Conservation (phyloP, 192 early-diverging fungal genomes). For the Geranomyces variabilis region DNA sequence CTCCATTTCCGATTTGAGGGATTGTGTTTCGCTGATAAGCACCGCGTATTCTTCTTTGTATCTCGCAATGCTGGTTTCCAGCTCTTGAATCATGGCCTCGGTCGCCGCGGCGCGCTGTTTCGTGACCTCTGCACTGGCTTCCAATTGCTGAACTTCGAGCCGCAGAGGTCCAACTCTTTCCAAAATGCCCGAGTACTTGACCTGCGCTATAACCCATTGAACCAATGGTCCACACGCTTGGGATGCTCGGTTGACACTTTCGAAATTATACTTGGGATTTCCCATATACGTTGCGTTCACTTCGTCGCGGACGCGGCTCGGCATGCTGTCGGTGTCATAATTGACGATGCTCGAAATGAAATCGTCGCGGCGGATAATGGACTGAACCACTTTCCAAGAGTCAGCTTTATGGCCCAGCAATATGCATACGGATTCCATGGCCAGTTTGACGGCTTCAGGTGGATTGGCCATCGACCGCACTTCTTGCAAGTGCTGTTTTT, state of each 20-base stretch:
- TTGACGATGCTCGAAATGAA: slow-evolving; percentile 97
- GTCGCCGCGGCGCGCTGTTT: slow-evolving; percentile 72
- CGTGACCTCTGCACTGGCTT: slow-evolving; percentile 74
- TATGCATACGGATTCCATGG: slow-evolving; percentile 97
- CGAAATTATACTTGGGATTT: slow-evolving; percentile 90
- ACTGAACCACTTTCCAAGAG: slow-evolving; percentile 91
- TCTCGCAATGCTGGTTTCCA: slow-evolving; percentile 84
- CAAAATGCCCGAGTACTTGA: slow-evolving; percentile 88
- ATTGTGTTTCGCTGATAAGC: slow-evolving; percentile 91
- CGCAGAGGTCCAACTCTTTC: slow-evolving; percentile 95
- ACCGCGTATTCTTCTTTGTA: slow-evolving; percentile 98
- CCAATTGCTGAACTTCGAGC: slow-evolving; percentile 83
- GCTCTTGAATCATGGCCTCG: slow-evolving; percentile 76
- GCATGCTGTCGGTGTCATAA: slow-evolving; percentile 92
- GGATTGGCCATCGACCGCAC: slow-evolving; percentile 97
- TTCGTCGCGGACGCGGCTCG: slow-evolving; percentile 72
- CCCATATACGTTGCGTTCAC: slow-evolving; percentile 78
- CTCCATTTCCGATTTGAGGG: slow-evolving; percentile 90
- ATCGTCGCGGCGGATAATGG: slow-evolving; percentile 89
- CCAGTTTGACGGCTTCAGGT: slow-evolving; percentile 92
- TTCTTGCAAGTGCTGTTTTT: slow-evolving; percentile 95
- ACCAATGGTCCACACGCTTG: slow-evolving; percentile 98
- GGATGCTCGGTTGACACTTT: slow-evolving; percentile 93
- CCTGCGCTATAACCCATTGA: slow-evolving; percentile 98
- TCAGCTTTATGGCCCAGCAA: slow-evolving; percentile 84